phyloP scores from a whole-genome alignment of 768 basidiomycete genomes.

The Baorangia bicolor region DNA sequence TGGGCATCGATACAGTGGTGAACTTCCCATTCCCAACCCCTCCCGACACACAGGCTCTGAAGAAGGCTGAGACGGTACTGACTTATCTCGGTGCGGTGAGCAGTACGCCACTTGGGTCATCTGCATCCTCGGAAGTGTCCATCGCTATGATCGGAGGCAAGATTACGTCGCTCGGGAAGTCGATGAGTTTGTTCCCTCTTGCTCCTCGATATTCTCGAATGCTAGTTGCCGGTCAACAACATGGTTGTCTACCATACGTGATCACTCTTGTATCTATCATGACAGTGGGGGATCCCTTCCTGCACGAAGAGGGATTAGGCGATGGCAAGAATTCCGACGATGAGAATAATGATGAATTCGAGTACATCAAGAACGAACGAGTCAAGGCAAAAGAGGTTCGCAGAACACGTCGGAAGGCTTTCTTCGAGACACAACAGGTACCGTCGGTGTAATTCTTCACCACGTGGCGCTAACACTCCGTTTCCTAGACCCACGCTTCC shows the following conservation, averaged over 20 bases:
- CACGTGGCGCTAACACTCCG: background rate
- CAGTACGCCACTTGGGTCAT: constrained; percentile 26
- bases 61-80: constrained; percentile 79
- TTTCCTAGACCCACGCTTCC: constrained; percentile 64
- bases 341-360: constrained; percentile 39
- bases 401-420: constrained; percentile 67
- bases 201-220: constrained; percentile 95
- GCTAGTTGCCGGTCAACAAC: constrained; percentile 82
- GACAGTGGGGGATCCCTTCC: constrained; percentile 94
- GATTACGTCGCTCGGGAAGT: constrained; percentile 87
- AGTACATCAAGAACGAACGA: constrained; percentile 47
- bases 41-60: constrained; percentile 73
- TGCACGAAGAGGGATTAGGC: constrained; percentile 72
- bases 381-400: constrained; percentile 55
- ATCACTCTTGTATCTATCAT: constrained; percentile 88
- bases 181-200: constrained; percentile 93
- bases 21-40: constrained; percentile 99
- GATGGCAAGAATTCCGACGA: constrained; percentile 40
- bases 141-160: constrained; percentile 46
- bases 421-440: constrained; percentile 82
- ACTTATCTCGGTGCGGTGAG: constrained; percentile 81
- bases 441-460: constrained; percentile 13
- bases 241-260: constrained; percentile 89
- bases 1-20: constrained; percentile 95
- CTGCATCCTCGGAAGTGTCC: constrained; percentile 8